Base-by-base conservation (phyloP, 208 protist species). In the Wallacemonas collosoma region DNA sequence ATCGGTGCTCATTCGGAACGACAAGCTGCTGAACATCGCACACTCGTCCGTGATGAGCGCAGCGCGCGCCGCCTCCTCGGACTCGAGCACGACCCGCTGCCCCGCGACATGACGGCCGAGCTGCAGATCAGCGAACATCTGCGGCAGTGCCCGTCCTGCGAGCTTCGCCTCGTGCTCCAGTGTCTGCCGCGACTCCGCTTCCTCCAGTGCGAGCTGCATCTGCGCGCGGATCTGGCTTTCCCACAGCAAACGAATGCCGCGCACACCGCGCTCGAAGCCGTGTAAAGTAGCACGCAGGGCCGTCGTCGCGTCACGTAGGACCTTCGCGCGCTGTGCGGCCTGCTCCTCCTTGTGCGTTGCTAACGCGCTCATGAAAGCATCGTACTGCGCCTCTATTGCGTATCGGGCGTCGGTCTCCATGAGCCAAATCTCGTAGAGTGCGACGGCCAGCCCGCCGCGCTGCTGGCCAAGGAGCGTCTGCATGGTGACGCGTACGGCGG, bases 41-140 rank as follows among this genome's bases (percentile, higher is more conserved):
- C 76, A 82, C 39, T 83, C 74, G 55, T 88, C 83, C n/a, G 86
- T 82, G 61, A 87, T 73, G 50, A 91, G 65, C 1, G 63, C 69
- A n/a, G 79, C 77, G 6, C 86, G 81, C 0, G 51, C 71, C 8
- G 77, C 72, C 61, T 86, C 80, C 64, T 91, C 86, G n/a, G 62
- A 62, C 55, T 80, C 81, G 56, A 82, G 76, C 26, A 91, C 50
- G 17, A 79, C 17, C 11, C 68, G 63, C 61, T 82, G 75, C 17
- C 56, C 72, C 14, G 70, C 55, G 6, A 73, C 3, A n/a, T 50
- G 47, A 4, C 44, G 17, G 6, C 58, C 45, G 3, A 57, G 43
- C 3, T 51, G 51, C 38, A 61, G 41, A 35, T 63, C 68, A 6
- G 36, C 36, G 11, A 53, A 45, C 56, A 45, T 14, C 48, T 69